These are phyloP conservation scores for Stromatinia cepivora DNA, from an alignment of 2,329 filamentous ascomycete species.

Conservation along the genomic window DNA sequence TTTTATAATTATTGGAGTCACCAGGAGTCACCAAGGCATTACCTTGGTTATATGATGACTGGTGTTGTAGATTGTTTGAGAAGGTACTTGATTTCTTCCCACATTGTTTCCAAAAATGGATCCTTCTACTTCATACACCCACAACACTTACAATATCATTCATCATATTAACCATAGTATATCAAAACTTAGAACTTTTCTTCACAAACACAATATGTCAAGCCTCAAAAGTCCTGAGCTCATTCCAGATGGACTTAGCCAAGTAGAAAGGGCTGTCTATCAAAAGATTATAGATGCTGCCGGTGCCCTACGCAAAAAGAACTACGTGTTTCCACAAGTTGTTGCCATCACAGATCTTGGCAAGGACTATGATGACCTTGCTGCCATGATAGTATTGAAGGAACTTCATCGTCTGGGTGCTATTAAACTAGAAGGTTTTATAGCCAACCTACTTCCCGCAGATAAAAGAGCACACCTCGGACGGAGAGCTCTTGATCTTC, in stretches of 20 bases:
- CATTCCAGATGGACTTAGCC: not conserved
- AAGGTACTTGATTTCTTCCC: not conserved
- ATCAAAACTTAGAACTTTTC: not conserved
- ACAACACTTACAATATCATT: not conserved
- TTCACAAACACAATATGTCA: not conserved
- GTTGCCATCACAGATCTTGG: slow-evolving; percentile 37
- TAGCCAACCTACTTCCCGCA: slow-evolving; percentile 36
- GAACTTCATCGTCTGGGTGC: slow-evolving; percentile 36
- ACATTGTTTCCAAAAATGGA: not conserved
- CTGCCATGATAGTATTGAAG: slow-evolving; percentile 36
- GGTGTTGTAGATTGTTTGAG: not conserved
- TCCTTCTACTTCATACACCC: not conserved
- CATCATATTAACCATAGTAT: no score
- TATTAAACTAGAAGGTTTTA: slow-evolving; percentile 34
- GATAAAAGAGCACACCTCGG: slow-evolving; percentile 31
- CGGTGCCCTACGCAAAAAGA: not conserved
- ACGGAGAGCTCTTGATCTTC: slow-evolving; percentile 32
- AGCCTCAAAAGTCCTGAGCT: not conserved
- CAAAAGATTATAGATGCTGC: not conserved
- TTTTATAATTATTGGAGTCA: not conserved
- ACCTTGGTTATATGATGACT: not conserved
- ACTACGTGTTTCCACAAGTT: slow-evolving; percentile 27
- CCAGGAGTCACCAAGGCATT: not conserved
- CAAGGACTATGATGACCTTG: slow-evolving; percentile 39
- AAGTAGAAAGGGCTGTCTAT: slow-evolving; percentile 9